Conservation (phyloP, 1,284 basidiomycete species). For the Trametes versicolor region DNA sequence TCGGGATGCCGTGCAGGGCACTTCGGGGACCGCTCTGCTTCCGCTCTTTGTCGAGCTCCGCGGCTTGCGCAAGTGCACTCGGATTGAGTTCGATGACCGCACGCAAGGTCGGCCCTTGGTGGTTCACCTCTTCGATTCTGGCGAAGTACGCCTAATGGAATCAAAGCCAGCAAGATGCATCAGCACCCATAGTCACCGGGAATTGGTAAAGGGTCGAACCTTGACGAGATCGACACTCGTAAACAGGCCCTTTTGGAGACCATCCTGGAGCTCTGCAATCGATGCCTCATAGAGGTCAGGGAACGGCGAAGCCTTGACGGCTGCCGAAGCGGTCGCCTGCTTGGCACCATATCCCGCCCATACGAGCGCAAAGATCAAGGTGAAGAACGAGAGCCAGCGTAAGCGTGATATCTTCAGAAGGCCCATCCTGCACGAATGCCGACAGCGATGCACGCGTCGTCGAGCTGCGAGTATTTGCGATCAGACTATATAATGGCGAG, state of each 20-base stretch:
- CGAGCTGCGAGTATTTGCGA: no score
- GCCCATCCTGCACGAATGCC: background rate
- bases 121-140: conserved; percentile 77
- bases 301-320: conserved; percentile 23
- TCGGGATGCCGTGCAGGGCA: conserved; percentile 73
- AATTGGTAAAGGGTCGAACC: conserved; percentile 34
- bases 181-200: background rate
- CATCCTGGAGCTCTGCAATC: conserved; percentile 51
- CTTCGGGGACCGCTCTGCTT: conserved; percentile 56
- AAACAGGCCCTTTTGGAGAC: conserved; percentile 47
- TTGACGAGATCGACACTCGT: conserved; percentile 55
- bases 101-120: conserved; percentile 64
- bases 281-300: conserved; percentile 57
- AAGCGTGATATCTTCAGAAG: conserved; percentile 8
- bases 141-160: conserved; percentile 67
- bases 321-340: conserved; percentile 1
- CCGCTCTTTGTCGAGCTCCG: conserved; percentile 63
- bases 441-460: background rate
- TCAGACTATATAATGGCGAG: background rate
- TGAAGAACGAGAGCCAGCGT: conserved; percentile 16
- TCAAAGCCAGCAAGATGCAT: background rate
- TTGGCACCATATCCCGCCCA: conserved; percentile 18
- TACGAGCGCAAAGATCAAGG: conserved; percentile 2
- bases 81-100: conserved; percentile 75
- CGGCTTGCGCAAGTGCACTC: conserved; percentile 61